A percentile compares a stretch with the other conserved stretches of the same genome.
Conservation (phyloP, 441 rosid genomes). For the Bruguiera hainesii region DNA sequence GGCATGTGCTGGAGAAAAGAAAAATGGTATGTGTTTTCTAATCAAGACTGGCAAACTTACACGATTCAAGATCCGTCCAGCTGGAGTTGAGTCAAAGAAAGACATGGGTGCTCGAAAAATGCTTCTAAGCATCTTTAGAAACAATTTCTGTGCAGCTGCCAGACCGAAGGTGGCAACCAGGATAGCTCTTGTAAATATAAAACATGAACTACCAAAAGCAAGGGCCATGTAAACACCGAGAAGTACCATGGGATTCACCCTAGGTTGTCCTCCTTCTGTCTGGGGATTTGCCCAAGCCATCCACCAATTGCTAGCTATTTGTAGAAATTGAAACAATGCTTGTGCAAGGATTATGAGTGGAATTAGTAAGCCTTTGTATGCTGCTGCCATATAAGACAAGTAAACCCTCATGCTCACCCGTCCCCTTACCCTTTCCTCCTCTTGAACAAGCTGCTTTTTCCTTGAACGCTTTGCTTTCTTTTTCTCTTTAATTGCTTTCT, state of each 20-base stretch:
- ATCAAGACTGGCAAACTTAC: conserved; percentile 43
- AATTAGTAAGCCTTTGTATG: conserved; percentile 86
- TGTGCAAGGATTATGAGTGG: conserved; percentile 93
- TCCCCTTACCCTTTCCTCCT: conserved; percentile 98
- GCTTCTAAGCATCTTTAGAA: conserved; percentile 89
- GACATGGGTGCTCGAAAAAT: conserved; percentile 98
- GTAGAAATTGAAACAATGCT: conserved; percentile 90
- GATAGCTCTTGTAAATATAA: conserved; percentile 94
- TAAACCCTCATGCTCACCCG: conserved; percentile 96
- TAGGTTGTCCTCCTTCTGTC: conserved; percentile 87
- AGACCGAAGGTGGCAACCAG: conserved; percentile 98
- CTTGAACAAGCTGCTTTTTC: conserved; percentile 96
- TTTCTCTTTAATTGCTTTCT: conserved; percentile 88
- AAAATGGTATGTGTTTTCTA: conserved; percentile 7
- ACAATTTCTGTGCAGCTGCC: conserved; percentile 95
- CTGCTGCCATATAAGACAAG: conserved; percentile 97
- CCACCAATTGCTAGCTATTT: conserved; percentile 99
- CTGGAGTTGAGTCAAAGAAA: conserved; percentile 98
- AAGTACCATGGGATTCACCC: conserved; percentile 79
- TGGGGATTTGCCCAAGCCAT: conserved; percentile 99
- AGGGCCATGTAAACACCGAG: conserved; percentile 89
- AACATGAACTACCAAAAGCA: conserved; percentile 98
- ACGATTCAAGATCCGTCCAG: conserved; percentile 96
- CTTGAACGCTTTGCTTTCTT: conserved; percentile 86
- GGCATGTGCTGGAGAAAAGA: not conserved